Conservation (phyloP, 2,329 filamentous ascomycete species). For the Elsinoe batatas region DNA sequence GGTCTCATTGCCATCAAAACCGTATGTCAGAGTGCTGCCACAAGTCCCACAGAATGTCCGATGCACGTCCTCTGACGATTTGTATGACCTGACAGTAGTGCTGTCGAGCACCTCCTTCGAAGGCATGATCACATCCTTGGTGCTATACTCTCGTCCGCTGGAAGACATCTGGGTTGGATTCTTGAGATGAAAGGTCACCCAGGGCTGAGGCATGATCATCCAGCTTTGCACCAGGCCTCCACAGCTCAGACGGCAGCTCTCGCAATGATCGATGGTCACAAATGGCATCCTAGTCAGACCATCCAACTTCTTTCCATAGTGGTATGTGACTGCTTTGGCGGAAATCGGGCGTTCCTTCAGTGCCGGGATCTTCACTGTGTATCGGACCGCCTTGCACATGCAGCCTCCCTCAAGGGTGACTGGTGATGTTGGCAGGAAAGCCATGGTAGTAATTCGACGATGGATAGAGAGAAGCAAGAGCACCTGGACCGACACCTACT, state of each 20-base stretch:
- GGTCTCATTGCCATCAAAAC: neutral
- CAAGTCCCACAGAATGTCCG: neutral
- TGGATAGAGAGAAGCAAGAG: neutral
- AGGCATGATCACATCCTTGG: neutral
- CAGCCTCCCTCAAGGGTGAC: neutral
- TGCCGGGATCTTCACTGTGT: neutral
- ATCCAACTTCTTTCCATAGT: neutral
- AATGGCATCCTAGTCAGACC: neutral
- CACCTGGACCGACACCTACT: neutral
- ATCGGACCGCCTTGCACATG: slow-evolving; percentile 1
- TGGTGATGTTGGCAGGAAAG: neutral
- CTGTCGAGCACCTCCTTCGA: neutral
- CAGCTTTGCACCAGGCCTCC: neutral
- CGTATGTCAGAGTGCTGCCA: neutral
- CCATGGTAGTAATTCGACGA: neutral
- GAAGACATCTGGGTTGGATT: neutral
- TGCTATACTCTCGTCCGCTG: neutral
- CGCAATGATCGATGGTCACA: slow-evolving; percentile 2
- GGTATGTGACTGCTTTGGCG: neutral
- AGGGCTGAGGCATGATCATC: slow-evolving; percentile 1
- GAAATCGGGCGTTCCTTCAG: neutral
- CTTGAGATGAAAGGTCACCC: neutral
- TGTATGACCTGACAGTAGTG: neutral
- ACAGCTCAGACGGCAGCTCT: neutral
- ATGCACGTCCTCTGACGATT: neutral